Conservation (phyloP, 768 basidiomycete species). For the Guyanaporus albipodus region DNA sequence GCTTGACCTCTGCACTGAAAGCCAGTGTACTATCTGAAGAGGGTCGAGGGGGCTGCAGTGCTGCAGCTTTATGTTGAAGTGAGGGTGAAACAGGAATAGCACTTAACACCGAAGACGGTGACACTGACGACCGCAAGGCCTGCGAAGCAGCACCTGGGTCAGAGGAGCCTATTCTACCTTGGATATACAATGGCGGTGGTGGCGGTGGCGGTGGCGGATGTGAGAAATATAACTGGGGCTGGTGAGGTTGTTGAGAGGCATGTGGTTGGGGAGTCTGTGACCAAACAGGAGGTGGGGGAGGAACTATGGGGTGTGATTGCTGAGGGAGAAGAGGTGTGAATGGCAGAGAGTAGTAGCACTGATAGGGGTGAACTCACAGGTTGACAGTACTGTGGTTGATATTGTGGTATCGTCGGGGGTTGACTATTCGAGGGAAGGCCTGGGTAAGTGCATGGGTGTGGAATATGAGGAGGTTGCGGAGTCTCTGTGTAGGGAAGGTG, state of each 20-base stretch:
- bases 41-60: constrained; percentile 18
- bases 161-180: neutral
- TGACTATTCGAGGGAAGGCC: constrained; percentile 9
- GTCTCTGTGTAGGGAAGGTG: constrained; percentile 14
- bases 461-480: constrained; percentile 8
- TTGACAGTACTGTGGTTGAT: constrained; percentile 5
- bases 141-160: neutral
- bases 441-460: constrained; percentile 12
- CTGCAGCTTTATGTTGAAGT: constrained; percentile 14
- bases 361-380: constrained; percentile 6
- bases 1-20: constrained; percentile 32
- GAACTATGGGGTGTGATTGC: constrained; percentile 14
- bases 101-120: neutral
- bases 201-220: constrained; percentile 16
- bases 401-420: neutral
- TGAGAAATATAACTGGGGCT: constrained; percentile 18
- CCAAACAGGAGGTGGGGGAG: constrained; percentile 14
- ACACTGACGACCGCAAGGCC: constrained; percentile 4
- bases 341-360: neutral
- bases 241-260: constrained; percentile 18
- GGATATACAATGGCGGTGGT: constrained; percentile 4
- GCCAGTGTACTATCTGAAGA: neutral
- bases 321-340: constrained; percentile 2
- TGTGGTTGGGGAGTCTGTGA: constrained; percentile 12
- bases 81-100: constrained; percentile 8